Conservation (phyloP, 768 basidiomycete genomes). For the Suillus subluteus region DNA sequence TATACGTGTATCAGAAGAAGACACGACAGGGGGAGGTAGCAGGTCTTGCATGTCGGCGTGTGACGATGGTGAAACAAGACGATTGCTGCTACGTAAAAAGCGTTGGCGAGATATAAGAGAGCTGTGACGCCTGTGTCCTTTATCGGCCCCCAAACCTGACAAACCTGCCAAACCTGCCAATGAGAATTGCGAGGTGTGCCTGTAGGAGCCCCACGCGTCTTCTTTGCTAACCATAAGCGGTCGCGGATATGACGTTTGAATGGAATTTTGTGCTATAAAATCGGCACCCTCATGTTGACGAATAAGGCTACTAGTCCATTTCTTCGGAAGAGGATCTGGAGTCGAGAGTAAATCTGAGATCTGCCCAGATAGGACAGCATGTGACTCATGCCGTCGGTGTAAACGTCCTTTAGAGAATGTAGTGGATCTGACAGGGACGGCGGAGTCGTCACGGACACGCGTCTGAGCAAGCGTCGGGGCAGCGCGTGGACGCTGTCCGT, state of each 20-base stretch:
- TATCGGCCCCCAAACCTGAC: background rate
- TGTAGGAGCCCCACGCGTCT: background rate
- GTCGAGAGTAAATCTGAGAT: conserved; percentile 3
- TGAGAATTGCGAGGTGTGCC: background rate
- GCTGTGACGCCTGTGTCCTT: background rate
- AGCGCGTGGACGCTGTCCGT: background rate
- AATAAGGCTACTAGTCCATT: background rate
- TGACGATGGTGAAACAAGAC: background rate
- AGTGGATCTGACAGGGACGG: background rate
- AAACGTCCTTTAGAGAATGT: background rate
- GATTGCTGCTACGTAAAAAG: background rate
- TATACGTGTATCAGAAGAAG: conserved; percentile 18
- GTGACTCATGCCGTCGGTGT: background rate
- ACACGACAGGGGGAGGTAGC: conserved; percentile 5
- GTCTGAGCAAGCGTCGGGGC: background rate
- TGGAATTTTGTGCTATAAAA: background rate
- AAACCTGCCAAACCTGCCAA: background rate
- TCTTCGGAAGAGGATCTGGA: background rate
- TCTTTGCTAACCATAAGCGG: background rate
- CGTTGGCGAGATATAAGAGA: conserved; percentile 4
- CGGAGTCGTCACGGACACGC: background rate
- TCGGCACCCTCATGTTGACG: background rate
- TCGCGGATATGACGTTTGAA: background rate
- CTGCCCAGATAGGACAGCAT: background rate
- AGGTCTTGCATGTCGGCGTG: background rate